Conservation (phyloP, 768 basidiomycete genomes). For the Russula brevipes region DNA sequence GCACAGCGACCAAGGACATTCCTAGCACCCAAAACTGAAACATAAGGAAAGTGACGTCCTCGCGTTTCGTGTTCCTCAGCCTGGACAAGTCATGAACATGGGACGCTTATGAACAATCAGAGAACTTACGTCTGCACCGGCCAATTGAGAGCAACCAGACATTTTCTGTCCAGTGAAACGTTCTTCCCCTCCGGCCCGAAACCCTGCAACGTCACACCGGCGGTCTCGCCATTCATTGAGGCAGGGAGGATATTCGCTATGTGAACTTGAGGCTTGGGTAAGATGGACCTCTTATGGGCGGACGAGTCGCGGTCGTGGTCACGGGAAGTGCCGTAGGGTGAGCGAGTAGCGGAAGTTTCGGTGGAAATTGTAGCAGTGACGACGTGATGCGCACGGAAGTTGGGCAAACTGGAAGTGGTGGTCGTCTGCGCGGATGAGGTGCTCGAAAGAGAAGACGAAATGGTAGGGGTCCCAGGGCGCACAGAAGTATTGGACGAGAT, state of each 20-base stretch:
- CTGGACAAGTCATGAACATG: slow-evolving; percentile 33
- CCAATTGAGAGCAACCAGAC: slow-evolving; percentile 62
- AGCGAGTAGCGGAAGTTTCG: not conserved
- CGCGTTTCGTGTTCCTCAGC: slow-evolving; percentile 65
- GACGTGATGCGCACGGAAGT: not conserved
- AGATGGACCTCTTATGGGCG: not conserved
- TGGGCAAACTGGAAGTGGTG: not conserved
- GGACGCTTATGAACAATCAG: slow-evolving; percentile 12
- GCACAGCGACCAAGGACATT: slow-evolving; percentile 64
- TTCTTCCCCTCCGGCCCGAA: slow-evolving; percentile 34
- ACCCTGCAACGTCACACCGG: slow-evolving; percentile 33
- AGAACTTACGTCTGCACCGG: slow-evolving; percentile 56
- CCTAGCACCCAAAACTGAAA: slow-evolving; percentile 80
- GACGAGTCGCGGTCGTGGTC: no score
- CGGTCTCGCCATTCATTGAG: slow-evolving; percentile 16
- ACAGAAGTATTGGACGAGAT: not conserved
- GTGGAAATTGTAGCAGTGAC: not conserved
- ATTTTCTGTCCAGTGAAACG: slow-evolving; percentile 41
- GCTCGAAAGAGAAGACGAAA: slow-evolving; percentile 8
- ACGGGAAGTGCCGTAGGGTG: no score
- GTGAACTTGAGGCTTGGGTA: not conserved
- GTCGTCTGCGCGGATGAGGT: not conserved
- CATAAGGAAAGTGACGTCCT: slow-evolving; percentile 70
- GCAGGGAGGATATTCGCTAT: not conserved
- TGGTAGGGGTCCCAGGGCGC: slow-evolving; percentile 1